Percentiles rank a stretch among this genome's conserved stretches.
These are phyloP conservation scores for Salix caprea DNA, from an alignment of 345 rosid species.

Conservation along the genomic window DNA sequence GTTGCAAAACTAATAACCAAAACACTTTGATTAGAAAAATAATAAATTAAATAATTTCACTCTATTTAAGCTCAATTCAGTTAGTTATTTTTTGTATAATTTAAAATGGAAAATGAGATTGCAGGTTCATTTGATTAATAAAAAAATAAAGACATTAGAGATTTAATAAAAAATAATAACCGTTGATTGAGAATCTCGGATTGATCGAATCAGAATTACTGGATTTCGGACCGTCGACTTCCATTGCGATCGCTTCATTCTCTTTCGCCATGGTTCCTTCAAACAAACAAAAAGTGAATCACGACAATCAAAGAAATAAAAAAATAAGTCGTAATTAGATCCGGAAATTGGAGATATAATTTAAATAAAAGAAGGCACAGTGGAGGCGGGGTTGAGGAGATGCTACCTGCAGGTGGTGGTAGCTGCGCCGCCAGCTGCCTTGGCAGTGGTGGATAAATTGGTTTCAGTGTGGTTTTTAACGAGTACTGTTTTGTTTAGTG, in stretches of 20 bases:
- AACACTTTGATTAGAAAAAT: neutral
- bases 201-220: conserved; percentile 52
- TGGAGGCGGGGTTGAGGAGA: neutral
- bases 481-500: too few relatives aligned
- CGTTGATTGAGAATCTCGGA: conserved; percentile 71
- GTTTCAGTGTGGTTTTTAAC: too few relatives aligned
- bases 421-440: neutral
- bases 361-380: neutral
- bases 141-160: neutral
- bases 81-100: neutral
- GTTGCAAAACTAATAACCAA: conserved; percentile 61
- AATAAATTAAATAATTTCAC: neutral
- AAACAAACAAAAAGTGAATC: neutral
- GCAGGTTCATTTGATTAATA: neutral
- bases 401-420: neutral
- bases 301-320: neutral
- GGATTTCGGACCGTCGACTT: conserved; percentile 59
- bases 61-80: neutral
- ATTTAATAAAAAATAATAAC: conserved; percentile 25
- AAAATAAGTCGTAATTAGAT: neutral
- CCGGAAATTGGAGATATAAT: neutral
- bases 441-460: neutral
- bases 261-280: conserved; percentile 40
- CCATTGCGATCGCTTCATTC: conserved; percentile 47
- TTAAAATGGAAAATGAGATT: neutral